Percentiles rank a stretch among this genome's conserved stretches.
phyloP scores from a whole-genome alignment of 352 stramenopile species.

The Pythium sukuiense region DNA sequence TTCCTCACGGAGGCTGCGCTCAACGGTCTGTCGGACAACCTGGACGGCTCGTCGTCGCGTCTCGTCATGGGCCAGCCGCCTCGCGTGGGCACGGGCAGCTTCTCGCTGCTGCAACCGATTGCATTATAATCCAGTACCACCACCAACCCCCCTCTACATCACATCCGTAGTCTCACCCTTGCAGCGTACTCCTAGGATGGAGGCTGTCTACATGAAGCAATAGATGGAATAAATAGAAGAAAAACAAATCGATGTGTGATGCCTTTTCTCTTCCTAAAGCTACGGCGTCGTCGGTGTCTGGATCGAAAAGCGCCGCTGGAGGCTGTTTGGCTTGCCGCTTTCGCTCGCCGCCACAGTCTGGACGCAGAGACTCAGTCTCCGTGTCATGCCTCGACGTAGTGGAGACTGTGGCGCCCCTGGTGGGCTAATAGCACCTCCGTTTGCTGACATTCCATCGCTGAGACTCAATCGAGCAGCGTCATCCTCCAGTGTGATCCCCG shows the following conservation, averaged over 20 bases:
- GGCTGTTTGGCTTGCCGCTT: slow-evolving; percentile 28
- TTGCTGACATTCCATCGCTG: neutral
- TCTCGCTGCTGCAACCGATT: slow-evolving; percentile 92
- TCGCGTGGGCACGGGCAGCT: slow-evolving; percentile 94
- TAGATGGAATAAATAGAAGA: slow-evolving; percentile 8
- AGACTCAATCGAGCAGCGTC: neutral
- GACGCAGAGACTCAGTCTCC: slow-evolving; percentile 46
- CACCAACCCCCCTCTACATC: neutral
- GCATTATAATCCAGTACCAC: slow-evolving; percentile 53
- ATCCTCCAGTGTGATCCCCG: neutral
- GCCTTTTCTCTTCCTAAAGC: neutral
- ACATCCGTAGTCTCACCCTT: neutral
- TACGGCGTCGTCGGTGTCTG: slow-evolving; percentile 24
- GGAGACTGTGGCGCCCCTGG: slow-evolving; percentile 16
- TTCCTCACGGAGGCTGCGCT: slow-evolving; percentile 97
- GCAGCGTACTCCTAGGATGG: neutral
- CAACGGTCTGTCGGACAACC: slow-evolving; percentile 83
- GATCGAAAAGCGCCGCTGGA: slow-evolving; percentile 50
- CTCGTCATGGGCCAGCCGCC: slow-evolving; percentile 95
- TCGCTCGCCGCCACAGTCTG: slow-evolving; percentile 25
- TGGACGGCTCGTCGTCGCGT: slow-evolving; percentile 93
- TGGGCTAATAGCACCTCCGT: neutral
- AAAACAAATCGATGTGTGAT: slow-evolving; percentile 2
- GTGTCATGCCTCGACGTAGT: slow-evolving; percentile 24
- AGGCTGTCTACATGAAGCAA: neutral